These are phyloP conservation scores for Malassezia globosa DNA, from an alignment of 1,284 basidiomycete species.

Conservation along the genomic window DNA sequence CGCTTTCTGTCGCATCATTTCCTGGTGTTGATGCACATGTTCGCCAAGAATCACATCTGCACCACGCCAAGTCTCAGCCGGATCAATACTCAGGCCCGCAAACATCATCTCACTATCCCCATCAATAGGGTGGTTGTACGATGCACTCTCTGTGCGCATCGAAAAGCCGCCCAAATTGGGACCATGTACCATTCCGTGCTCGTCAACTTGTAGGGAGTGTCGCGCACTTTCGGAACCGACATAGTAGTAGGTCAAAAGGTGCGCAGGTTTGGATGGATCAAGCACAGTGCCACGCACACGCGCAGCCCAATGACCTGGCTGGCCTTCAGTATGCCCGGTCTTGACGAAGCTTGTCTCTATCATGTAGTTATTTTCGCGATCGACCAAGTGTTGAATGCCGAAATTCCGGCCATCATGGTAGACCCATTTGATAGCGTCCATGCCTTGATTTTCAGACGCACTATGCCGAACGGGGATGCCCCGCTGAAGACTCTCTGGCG, in stretches of 20 bases:
- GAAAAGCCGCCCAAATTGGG: slow-evolving; percentile 66
- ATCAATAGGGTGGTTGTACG: slow-evolving; percentile 45
- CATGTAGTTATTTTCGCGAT: slow-evolving; percentile 68
- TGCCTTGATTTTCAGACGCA: slow-evolving; percentile 74
- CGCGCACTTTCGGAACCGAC: slow-evolving; percentile 60
- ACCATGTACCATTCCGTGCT: slow-evolving; percentile 52
- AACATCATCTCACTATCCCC: slow-evolving; percentile 64
- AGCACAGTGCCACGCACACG: slow-evolving; percentile 73
- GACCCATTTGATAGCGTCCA: slow-evolving; percentile 73
- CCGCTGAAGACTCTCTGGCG: slow-evolving; percentile 20
- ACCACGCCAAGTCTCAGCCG: slow-evolving; percentile 62
- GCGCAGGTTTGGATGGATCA: slow-evolving; percentile 53
- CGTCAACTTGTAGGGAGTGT: slow-evolving; percentile 58
- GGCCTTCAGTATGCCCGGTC: slow-evolving; percentile 49
- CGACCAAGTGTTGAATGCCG: slow-evolving; percentile 70
- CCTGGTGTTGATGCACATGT: slow-evolving; percentile 56
- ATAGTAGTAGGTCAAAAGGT: slow-evolving; percentile 68
- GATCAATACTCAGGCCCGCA: slow-evolving; percentile 29
- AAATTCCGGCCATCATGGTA: slow-evolving; percentile 74
- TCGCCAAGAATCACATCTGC: slow-evolving; percentile 64
- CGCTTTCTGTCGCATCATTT: slow-evolving; percentile 50
- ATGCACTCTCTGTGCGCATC: slow-evolving; percentile 69
- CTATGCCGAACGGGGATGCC: slow-evolving; percentile 60
- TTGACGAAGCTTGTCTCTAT: slow-evolving; percentile 77
- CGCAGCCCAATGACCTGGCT: slow-evolving; percentile 66